Evolutionary conservation across 2,329 filamentous ascomycete genomes (phyloP).

Genomic region (Phoma herbarum): DNA sequence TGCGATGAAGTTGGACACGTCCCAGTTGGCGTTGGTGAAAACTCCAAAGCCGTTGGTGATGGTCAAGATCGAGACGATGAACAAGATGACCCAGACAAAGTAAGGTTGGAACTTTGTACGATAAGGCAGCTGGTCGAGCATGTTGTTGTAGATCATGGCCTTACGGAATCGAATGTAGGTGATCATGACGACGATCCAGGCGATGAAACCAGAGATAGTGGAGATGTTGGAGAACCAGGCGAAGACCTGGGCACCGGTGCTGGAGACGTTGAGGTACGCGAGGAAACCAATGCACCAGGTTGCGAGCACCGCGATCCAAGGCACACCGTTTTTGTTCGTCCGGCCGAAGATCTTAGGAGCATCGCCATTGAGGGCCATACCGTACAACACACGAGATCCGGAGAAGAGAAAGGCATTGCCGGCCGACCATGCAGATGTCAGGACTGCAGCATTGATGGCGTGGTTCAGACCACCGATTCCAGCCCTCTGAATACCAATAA

Average conservation of each 20-base stretch:
- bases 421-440: slow-evolving; percentile 76
- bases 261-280: slow-evolving; percentile 61
- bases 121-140: slow-evolving; percentile 65
- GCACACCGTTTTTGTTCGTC: slow-evolving; percentile 56
- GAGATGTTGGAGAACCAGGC: slow-evolving; percentile 76
- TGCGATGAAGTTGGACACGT: slow-evolving; percentile 60
- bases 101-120: slow-evolving; percentile 58
- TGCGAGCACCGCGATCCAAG: slow-evolving; percentile 50
- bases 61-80: slow-evolving; percentile 55
- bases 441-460: slow-evolving; percentile 78
- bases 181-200: slow-evolving; percentile 65
- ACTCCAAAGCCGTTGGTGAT: slow-evolving; percentile 57
- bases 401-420: slow-evolving; percentile 72
- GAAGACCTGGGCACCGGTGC: slow-evolving; percentile 62
- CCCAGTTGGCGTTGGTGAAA: slow-evolving; percentile 61
- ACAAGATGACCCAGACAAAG: slow-evolving; percentile 66
- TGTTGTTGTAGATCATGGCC: slow-evolving; percentile 58
- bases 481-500: slow-evolving; percentile 74
- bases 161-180: slow-evolving; percentile 68
- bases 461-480: slow-evolving; percentile 73
- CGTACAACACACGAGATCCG: slow-evolving; percentile 61
- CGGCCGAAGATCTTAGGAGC: slow-evolving; percentile 61
- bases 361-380: slow-evolving; percentile 59
- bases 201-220: slow-evolving; percentile 64
- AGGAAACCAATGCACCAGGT: slow-evolving; percentile 56